Evolutionary conservation across 2,329 filamentous ascomycete genomes (phyloP).

Genomic region (Pyrenophora graminea): DNA sequence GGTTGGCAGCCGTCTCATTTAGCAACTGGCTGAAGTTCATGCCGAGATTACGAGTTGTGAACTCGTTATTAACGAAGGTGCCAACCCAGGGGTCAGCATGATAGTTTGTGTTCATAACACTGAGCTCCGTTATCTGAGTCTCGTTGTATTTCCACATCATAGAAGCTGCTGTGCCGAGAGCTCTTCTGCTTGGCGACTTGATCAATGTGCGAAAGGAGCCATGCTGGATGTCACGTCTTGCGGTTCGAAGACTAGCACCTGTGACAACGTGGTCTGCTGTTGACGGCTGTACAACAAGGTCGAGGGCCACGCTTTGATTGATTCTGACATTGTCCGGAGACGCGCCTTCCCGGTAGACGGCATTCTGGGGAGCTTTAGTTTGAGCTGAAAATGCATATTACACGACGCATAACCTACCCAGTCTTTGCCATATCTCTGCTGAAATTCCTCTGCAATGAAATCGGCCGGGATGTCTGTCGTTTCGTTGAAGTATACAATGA

Average conservation of each 20-base stretch:
- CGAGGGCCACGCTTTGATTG: conserved; percentile 41
- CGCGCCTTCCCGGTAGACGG: conserved; percentile 52
- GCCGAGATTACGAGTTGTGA: conserved; percentile 44
- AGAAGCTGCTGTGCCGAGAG: conserved; percentile 50
- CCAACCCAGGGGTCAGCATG: conserved; percentile 45
- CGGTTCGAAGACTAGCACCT: conserved; percentile 50
- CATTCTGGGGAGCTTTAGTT: conserved; percentile 31
- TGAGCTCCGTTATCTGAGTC: conserved; percentile 49
- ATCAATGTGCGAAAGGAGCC: conserved; percentile 53
- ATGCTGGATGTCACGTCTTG: conserved; percentile 54
- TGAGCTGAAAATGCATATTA: not conserved
- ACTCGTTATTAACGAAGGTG: conserved; percentile 47
- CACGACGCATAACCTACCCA: conserved; percentile 33
- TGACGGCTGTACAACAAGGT: conserved; percentile 42
- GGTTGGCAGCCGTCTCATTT: conserved; percentile 30
- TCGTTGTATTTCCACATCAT: conserved; percentile 55
- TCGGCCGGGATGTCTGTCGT: conserved; percentile 43
- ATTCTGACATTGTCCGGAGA: conserved; percentile 46
- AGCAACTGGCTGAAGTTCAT: conserved; percentile 49
- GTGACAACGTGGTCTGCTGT: conserved; percentile 49
- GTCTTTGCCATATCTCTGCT: conserved; percentile 52
- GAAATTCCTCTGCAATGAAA: conserved; percentile 49
- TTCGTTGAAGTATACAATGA: conserved; percentile 59
- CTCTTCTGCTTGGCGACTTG: conserved; percentile 44
- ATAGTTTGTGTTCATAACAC: conserved; percentile 53